Conservation (phyloP, 2,329 filamentous ascomycete genomes). For the Hypoxylon sp. region DNA sequence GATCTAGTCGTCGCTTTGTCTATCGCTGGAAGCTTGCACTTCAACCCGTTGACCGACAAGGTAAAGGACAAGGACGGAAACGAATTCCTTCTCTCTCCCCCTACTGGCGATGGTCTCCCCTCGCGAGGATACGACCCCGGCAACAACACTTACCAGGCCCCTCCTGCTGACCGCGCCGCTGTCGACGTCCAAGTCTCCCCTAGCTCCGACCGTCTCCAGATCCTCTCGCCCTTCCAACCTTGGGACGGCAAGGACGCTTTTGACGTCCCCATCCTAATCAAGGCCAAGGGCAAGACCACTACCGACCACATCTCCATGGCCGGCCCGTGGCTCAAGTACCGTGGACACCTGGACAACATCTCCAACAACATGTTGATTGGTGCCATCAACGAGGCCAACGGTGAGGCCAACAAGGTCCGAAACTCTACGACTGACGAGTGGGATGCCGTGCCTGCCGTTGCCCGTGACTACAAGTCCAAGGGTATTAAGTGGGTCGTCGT, state of each 20-base stretch:
- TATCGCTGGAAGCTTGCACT: conserved; percentile 84
- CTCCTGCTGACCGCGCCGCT: conserved; percentile 77
- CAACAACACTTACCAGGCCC: conserved; percentile 94
- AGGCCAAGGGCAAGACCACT: conserved; percentile 94
- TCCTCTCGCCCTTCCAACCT: conserved; percentile 82
- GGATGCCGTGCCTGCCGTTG: conserved; percentile 89
- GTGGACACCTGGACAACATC: conserved; percentile 98
- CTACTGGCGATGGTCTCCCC: conserved; percentile 84
- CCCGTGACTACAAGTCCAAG: conserved; percentile 98
- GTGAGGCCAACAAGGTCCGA: conserved; percentile 96
- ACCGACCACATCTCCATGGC: conserved; percentile 98
- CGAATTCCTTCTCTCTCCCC: conserved; percentile 86
- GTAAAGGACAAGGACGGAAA: conserved; percentile 97
- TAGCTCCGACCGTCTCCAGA: conserved; percentile 90
- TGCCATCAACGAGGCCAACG: conserved; percentile 95
- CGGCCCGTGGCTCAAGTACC: conserved; percentile 97
- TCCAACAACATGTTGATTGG: conserved; percentile 99
- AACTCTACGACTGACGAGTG: conserved; percentile 86
- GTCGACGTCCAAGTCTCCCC: conserved; percentile 87
- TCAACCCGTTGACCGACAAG: conserved; percentile 93
- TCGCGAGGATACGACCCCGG: conserved; percentile 86
- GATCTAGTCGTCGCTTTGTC: conserved; percentile 89
- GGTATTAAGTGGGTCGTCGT: conserved; percentile 96
- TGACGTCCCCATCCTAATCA: conserved; percentile 92
- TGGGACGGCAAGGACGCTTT: conserved; percentile 93